Conservation (phyloP, 176 grass and related monocot genomes). For the Paspalum notatum region DNA sequence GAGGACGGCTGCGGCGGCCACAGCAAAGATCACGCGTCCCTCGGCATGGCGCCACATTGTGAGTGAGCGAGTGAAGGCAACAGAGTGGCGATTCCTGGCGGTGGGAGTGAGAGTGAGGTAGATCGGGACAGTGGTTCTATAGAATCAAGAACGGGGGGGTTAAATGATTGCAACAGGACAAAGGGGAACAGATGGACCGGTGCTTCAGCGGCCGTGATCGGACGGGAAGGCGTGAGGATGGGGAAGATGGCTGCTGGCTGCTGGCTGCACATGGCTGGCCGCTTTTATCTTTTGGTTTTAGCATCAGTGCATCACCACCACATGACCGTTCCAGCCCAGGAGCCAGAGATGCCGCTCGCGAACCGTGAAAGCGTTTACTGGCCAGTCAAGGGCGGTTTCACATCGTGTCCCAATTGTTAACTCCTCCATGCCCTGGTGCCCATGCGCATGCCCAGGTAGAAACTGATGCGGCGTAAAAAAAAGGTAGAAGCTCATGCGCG, state of each 20-base stretch:
- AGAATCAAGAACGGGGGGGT: constrained; percentile 1
- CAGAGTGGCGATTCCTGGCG: not conserved
- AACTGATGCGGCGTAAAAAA: too few species aligned
- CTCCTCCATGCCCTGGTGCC: not conserved
- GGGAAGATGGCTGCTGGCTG: too few species aligned
- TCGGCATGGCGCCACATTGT: constrained; percentile 47
- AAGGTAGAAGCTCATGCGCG: too few species aligned
- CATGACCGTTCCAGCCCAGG: constrained; percentile 47
- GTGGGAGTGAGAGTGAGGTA: constrained; percentile 16
- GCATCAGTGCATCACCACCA: constrained; percentile 28
- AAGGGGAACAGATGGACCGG: constrained; percentile 38
- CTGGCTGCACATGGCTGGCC: constrained; percentile 44
- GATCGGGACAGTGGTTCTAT: constrained; percentile 42
- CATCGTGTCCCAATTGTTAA: not conserved
- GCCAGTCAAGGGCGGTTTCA: constrained; percentile 34
- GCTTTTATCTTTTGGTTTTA: constrained; percentile 28
- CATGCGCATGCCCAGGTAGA: constrained; percentile 16
- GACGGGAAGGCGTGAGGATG: not conserved
- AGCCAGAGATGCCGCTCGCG: constrained; percentile 40
- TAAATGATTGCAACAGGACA: constrained; percentile 44
- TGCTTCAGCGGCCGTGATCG: not conserved
- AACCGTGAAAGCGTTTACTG: constrained; percentile 40
- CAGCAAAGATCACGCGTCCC: constrained; percentile 37
- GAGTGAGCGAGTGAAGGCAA: not conserved
- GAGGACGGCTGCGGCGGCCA: constrained; percentile 16